Evolutionary conservation across 2,329 filamentous ascomycete species (phyloP).

Genomic region (Malbranchea zuffiana): DNA sequence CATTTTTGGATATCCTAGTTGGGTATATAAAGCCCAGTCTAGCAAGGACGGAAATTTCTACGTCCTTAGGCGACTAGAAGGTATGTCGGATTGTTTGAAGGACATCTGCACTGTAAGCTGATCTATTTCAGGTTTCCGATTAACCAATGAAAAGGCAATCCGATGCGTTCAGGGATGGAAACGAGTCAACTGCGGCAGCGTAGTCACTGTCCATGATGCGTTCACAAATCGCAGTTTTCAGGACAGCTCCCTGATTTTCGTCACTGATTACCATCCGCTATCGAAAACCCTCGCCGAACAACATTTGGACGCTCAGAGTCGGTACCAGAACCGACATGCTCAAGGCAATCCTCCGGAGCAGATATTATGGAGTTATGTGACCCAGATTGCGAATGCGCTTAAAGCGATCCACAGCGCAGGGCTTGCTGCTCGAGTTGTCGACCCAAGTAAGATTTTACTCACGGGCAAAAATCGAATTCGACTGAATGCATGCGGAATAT

Average conservation of each 20-base stretch:
- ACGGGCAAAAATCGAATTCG: conserved; percentile 85
- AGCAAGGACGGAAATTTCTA: conserved; percentile 84
- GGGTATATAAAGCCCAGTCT: conserved; percentile 90
- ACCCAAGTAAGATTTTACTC: conserved; percentile 76
- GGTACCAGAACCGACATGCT: conserved; percentile 35
- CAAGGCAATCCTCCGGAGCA: conserved; percentile 53
- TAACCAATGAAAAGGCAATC: conserved; percentile 84
- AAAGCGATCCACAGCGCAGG: conserved; percentile 73
- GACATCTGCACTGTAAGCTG: background rate
- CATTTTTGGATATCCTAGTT: conserved; percentile 78
- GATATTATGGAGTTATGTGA: conserved; percentile 80
- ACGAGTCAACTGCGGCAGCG: conserved; percentile 64
- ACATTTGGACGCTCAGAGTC: conserved; percentile 42
- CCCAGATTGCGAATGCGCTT: conserved; percentile 79
- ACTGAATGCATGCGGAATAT: conserved; percentile 74
- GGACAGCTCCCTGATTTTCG: conserved; percentile 87
- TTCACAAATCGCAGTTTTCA: conserved; percentile 91
- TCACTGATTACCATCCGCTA: conserved; percentile 84
- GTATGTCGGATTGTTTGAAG: conserved; percentile 28
- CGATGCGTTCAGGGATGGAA: conserved; percentile 82
- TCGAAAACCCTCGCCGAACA: conserved; percentile 82
- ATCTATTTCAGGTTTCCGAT: conserved; percentile 53
- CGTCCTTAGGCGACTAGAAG: conserved; percentile 74
- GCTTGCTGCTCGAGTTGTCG: conserved; percentile 75
- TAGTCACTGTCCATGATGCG: conserved; percentile 80